Conservation (phyloP, 768 basidiomycete genomes). For the Dioszegia crocea region DNA sequence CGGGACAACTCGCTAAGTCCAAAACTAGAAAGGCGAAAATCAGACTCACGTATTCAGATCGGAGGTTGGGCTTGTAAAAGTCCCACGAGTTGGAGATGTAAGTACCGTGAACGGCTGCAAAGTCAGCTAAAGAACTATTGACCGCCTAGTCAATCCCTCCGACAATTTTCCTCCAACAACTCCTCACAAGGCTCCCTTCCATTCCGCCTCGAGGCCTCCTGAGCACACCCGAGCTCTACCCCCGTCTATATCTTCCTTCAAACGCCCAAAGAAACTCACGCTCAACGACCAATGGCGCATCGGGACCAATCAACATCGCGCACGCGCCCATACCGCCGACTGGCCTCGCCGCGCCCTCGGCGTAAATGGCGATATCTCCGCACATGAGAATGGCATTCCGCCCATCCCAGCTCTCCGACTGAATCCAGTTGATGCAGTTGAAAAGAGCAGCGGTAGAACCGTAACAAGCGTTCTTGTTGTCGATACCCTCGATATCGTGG, state of each 20-base stretch:
- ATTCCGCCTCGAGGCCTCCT: neutral
- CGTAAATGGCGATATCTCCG: constrained; percentile 97
- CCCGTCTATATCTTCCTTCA: too few species aligned
- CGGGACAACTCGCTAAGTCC: too few species aligned
- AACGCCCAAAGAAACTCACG: constrained; percentile 69
- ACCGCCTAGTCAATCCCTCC: too few species aligned
- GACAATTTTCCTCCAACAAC: too few species aligned
- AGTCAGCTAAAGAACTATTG: neutral
- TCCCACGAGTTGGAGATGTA: constrained; percentile 98
- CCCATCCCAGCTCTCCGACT: constrained; percentile 93
- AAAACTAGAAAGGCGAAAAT: too few species aligned
- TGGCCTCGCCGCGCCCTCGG: constrained; percentile 88
- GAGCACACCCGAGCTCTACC: neutral
- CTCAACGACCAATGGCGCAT: constrained; percentile 90
- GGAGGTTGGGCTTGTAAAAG: constrained; percentile 95
- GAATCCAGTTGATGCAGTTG: constrained; percentile 98
- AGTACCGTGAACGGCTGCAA: constrained; percentile 82
- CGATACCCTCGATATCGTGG: constrained; percentile 96
- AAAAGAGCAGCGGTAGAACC: constrained; percentile 97
- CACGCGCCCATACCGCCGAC: constrained; percentile 95
- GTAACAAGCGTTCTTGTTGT: constrained; percentile 99
- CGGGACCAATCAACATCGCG: constrained; percentile 91
- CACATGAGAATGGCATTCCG: constrained; percentile 94
- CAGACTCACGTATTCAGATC: constrained; percentile 50
- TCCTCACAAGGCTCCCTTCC: too few species aligned